Base-by-base conservation (phyloP, 2,329 filamentous ascomycete species). In the Geosmithia flava region DNA sequence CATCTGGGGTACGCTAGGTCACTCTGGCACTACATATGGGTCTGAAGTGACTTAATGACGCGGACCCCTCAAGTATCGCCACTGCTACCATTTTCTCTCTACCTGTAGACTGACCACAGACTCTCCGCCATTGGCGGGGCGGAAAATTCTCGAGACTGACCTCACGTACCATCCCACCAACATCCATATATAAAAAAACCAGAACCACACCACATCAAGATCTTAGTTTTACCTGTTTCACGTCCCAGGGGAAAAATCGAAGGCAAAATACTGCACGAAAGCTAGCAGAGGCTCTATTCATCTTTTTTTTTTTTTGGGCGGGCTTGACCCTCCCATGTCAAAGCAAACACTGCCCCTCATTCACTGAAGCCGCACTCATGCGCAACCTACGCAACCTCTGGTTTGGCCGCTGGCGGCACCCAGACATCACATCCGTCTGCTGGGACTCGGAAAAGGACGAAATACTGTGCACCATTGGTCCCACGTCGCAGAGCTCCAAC, bases 401-500 rank as follows among this genome's bases (percentile, higher is more conserved):
- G 60, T 82, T 86, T 62, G 75, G 77, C 56, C 72, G 78, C 61
- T 82, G 82, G 68, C 75, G 81, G 53, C 71, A 75, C 47, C 65
- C 74, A 53, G 72, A 78, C 51, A 72, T 93, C 58, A 84, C 87
- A 47, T 83, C 88, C 29, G 80, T 83, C 49, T 85, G 88, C 59
- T 97, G 91, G 91, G 89, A 97, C 68, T 76, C 83, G 45, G 75
- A 81, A 51, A 81, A 78, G 53, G 85, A 93, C 64, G 80, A 86
- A 51, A 67, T 93, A 47, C 74, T 98, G 57, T 90, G 85, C 68
- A 82, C 87, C 47, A 84, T 91, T 71, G 91, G 93, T 7, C 93
- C 91, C 53, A 83, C 81, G 3, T 70, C 78, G 61, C 70, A 76
- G 56, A 80, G 80, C 61, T 72, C 83, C 49, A 71, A 81, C 47